These are phyloP conservation scores for Phallus indusiatus DNA, from an alignment of 768 basidiomycete genomes.

Conservation along the genomic window DNA sequence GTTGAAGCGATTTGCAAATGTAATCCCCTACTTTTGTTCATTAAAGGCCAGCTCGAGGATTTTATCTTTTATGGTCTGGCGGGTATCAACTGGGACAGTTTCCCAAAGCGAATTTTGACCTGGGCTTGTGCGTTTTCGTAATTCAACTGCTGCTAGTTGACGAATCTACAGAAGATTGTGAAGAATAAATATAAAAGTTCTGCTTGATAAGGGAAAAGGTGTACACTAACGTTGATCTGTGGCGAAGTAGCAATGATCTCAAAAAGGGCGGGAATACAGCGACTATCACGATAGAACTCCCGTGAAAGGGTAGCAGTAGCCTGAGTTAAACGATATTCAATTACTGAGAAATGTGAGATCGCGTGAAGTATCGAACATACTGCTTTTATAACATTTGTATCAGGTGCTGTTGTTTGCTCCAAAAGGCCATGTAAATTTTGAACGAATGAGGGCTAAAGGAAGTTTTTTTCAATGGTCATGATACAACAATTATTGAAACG, in stretches of 20 bases:
- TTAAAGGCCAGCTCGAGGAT: slow-evolving; percentile 68
- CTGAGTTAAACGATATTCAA: slow-evolving; percentile 30
- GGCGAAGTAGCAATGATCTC: slow-evolving; percentile 78
- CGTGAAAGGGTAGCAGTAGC: slow-evolving; percentile 87
- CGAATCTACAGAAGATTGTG: slow-evolving; percentile 52
- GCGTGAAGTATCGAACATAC: slow-evolving; percentile 38
- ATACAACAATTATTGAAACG: neutral
- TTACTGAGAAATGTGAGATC: slow-evolving; percentile 9
- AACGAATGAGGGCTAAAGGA: slow-evolving; percentile 36
- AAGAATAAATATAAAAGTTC: neutral
- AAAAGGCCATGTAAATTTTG: slow-evolving; percentile 81
- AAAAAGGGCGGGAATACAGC: slow-evolving; percentile 86
- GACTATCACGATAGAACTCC: slow-evolving; percentile 85
- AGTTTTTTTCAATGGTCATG: neutral
- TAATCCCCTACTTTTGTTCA: slow-evolving; percentile 59
- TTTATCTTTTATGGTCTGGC: slow-evolving; percentile 77
- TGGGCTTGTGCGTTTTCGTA: slow-evolving; percentile 82
- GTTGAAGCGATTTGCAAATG: slow-evolving; percentile 4
- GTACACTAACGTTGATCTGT: slow-evolving; percentile 63
- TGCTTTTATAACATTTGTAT: slow-evolving; percentile 82
- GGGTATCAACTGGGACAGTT: slow-evolving; percentile 51
- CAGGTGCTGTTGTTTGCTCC: slow-evolving; percentile 75
- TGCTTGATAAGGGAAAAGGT: slow-evolving; percentile 2
- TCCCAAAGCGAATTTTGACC: slow-evolving; percentile 81
- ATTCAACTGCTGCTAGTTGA: slow-evolving; percentile 93